A percentile compares a stretch with the other conserved stretches of the same genome.
Evolutionary conservation across 345 rosid genomes (phyloP).

Genomic region (Sapria himalayana): DNA sequence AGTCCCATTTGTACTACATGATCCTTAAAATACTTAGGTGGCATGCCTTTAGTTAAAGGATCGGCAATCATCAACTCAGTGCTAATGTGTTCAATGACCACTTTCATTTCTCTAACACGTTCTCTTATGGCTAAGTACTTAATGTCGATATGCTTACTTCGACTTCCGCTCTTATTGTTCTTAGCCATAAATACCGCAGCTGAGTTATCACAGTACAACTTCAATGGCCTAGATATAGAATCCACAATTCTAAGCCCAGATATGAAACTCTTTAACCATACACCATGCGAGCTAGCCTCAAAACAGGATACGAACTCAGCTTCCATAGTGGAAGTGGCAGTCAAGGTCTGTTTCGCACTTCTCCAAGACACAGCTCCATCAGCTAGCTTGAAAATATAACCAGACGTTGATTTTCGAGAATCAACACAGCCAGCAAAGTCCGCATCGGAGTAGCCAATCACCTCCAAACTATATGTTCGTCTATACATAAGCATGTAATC

Average conservation of each 20-base stretch:
- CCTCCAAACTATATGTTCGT: not conserved
- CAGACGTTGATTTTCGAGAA: not conserved
- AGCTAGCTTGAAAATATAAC: not conserved
- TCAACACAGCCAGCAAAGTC: not conserved
- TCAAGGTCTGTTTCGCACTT: not conserved
- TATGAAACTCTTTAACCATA: not conserved
- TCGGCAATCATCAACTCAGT: not conserved
- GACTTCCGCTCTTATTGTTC: not conserved
- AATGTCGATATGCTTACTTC: not conserved
- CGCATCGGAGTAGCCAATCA: not conserved
- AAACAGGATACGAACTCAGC: no score
- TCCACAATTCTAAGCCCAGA: not conserved
- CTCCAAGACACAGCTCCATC: not conserved
- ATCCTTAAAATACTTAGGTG: not conserved
- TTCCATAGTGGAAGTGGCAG: not conserved
- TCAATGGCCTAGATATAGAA: not conserved
- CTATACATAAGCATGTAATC: not conserved
- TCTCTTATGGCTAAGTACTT: not conserved
- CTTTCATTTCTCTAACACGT: not conserved
- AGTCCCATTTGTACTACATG: not conserved
- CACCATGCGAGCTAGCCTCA: no score
- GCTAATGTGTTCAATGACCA: slow-evolving; percentile 2
- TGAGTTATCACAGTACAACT: not conserved
- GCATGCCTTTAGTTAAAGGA: slow-evolving; percentile 2
- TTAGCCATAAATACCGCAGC: not conserved